Evolutionary conservation across 83 land plant species (phyloP).

Genomic region (Picea engelmannii): DNA sequence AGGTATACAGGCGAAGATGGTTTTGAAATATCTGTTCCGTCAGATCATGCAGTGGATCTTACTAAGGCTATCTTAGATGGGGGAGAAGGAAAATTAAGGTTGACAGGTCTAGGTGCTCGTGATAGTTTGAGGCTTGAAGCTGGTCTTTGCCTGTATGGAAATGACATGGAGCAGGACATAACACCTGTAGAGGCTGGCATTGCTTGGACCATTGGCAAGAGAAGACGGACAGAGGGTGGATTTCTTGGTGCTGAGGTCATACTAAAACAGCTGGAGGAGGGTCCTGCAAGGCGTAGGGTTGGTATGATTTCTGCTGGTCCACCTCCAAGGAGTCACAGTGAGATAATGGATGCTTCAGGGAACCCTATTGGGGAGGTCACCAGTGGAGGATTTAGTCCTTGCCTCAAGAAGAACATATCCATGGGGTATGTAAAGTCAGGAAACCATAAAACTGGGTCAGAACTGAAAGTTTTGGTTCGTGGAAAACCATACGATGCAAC

Average conservation of each 20-base stretch:
- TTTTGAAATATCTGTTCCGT: conserved; percentile 95
- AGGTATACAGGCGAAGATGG: conserved; percentile 99
- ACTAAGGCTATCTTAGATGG: conserved; percentile 87
- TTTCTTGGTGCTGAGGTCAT: conserved; percentile 90
- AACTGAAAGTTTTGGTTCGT: conserved; percentile 68
- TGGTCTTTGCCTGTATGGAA: conserved; percentile 85
- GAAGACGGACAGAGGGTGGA: conserved; percentile 89
- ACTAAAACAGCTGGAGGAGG: conserved; percentile 84
- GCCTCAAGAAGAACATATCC: conserved; percentile 93
- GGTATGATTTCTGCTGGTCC: conserved; percentile 84
- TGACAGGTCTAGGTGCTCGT: conserved; percentile 91
- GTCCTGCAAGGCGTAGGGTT: conserved; percentile 50
- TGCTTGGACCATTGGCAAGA: conserved; percentile 96
- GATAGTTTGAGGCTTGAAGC: conserved; percentile 98
- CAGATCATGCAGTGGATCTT: conserved; percentile 80
- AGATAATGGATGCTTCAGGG: conserved; percentile 63
- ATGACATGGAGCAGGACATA: too few species aligned
- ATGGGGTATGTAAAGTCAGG: conserved; percentile 96
- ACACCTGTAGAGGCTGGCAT: too few species aligned
- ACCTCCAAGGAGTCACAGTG: conserved; percentile 88
- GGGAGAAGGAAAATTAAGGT: conserved; percentile 73
- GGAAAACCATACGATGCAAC: conserved; percentile 80
- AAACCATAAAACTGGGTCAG: conserved; percentile 81
- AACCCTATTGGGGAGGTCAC: conserved; percentile 85
- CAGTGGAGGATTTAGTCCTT: conserved; percentile 97